phyloP scores from a whole-genome alignment of 495 filamentous ascomycete species.

The Neurospora sp. region DNA sequence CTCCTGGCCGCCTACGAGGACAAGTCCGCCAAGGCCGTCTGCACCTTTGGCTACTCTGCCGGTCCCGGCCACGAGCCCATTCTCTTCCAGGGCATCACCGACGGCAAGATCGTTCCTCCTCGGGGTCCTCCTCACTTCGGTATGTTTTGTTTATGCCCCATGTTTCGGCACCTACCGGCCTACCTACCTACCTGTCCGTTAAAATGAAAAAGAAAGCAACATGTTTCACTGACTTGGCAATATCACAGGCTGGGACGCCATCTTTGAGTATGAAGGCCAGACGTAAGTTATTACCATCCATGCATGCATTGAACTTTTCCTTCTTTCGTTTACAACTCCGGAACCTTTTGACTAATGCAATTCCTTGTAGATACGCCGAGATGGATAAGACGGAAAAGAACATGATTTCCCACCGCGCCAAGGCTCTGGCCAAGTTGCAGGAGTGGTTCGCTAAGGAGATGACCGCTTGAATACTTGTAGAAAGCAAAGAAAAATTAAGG shows the following conservation, averaged over 20 bases:
- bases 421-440: conserved; percentile 75
- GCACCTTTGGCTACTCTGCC: conserved; percentile 85
- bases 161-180: background rate
- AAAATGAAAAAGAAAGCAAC: background rate
- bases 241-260: conserved; percentile 75
- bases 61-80: conserved; percentile 77
- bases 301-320: background rate
- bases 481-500: background rate
- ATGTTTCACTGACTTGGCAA: background rate
- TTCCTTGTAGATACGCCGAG: conserved; percentile 59
- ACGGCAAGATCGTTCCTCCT: conserved; percentile 64
- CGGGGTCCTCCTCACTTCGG: conserved; percentile 73
- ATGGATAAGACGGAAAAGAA: conserved; percentile 95
- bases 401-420: conserved; percentile 78
- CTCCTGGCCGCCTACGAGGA: conserved; percentile 83
- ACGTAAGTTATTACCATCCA: conserved; percentile 46
- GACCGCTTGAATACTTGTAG: conserved; percentile 7
- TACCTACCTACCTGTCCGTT: background rate
- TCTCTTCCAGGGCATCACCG: conserved; percentile 84
- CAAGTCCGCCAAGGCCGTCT: conserved; percentile 84
- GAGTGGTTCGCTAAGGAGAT: conserved; percentile 59
- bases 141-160: conserved; percentile 29
- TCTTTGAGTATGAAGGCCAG: conserved; percentile 88
- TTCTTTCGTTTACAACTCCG: background rate
- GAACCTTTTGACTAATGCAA: background rate